Evolutionary conservation across 1,284 basidiomycete species (phyloP).

Genomic region (Porogramme epimiltina): DNA sequence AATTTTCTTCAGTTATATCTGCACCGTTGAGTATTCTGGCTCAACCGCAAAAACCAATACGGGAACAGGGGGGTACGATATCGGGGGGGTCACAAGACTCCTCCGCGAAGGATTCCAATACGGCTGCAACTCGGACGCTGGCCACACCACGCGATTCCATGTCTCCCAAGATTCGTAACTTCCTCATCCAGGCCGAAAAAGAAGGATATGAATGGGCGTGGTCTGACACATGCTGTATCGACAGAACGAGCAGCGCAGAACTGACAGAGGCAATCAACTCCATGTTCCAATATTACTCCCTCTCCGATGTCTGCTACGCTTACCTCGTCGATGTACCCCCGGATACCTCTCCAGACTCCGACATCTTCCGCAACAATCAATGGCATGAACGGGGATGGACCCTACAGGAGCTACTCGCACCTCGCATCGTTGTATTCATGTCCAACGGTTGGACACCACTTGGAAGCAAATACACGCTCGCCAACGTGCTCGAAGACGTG

Average conservation of each 20-base stretch:
- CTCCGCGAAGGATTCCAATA: too few relatives aligned
- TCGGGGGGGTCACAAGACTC: too few relatives aligned
- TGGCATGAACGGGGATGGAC: slow-evolving; percentile 1
- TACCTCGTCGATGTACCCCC: slow-evolving; percentile 7
- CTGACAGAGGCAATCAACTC: slow-evolving; percentile 13
- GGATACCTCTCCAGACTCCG: background rate
- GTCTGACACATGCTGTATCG: slow-evolving; percentile 11
- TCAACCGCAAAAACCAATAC: too few relatives aligned
- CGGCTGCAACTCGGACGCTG: background rate
- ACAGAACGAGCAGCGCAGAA: slow-evolving; percentile 12
- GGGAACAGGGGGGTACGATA: too few relatives aligned
- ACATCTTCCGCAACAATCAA: background rate
- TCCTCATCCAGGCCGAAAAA: background rate
- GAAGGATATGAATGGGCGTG: slow-evolving; percentile 7
- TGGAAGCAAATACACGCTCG: background rate
- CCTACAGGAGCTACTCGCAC: slow-evolving; percentile 3
- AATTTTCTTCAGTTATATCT: too few relatives aligned
- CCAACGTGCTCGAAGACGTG: background rate
- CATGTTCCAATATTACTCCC: slow-evolving; percentile 8
- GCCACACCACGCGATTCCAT: background rate
- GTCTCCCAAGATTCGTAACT: background rate
- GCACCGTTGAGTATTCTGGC: too few relatives aligned
- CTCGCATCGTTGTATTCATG: background rate
- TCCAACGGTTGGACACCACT: background rate
- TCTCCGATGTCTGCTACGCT: slow-evolving; percentile 8